Conservation (phyloP, 148 eudicot genomes). For the Talinum fruticosum region DNA sequence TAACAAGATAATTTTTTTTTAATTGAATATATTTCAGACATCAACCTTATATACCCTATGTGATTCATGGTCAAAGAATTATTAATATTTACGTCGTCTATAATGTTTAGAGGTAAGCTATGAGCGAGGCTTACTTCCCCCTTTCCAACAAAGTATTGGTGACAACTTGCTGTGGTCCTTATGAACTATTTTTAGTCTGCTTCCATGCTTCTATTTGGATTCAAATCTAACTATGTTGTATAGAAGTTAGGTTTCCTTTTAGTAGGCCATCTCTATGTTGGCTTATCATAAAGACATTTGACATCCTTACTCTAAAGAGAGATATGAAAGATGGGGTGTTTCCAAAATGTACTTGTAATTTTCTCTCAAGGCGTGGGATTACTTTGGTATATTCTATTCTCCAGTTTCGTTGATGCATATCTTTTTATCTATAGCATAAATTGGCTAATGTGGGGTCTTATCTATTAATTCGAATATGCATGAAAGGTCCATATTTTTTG, state of each 20-base stretch:
- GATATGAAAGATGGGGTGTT: too few species aligned
- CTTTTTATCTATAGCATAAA: too few species aligned
- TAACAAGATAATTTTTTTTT: constrained; percentile 17
- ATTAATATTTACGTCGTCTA: constrained; percentile 92
- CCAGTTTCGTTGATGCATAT: too few species aligned
- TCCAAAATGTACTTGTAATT: too few species aligned
- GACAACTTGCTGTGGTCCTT: background rate
- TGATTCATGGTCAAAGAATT: constrained; percentile 97
- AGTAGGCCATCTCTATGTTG: background rate
- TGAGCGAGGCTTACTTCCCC: constrained; percentile 5
- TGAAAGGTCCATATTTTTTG: too few species aligned
- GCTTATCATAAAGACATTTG: background rate
- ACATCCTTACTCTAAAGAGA: too few species aligned
- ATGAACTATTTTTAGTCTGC: background rate
- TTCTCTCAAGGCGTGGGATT: too few species aligned
- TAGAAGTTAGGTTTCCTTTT: background rate
- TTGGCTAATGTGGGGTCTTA: too few species aligned
- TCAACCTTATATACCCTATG: constrained; percentile 97
- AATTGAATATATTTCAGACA: constrained; percentile 52
- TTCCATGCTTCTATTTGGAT: background rate
- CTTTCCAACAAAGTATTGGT: background rate
- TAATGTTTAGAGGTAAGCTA: constrained; percentile 86
- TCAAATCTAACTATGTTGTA: background rate
- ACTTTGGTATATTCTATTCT: too few species aligned
- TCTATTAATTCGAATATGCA: too few species aligned